Evolutionary conservation across 78 protist genomes (phyloP), one percentile per base, ranked within the genome.

Genomic region (Dictyostelium intermedium): DNA sequence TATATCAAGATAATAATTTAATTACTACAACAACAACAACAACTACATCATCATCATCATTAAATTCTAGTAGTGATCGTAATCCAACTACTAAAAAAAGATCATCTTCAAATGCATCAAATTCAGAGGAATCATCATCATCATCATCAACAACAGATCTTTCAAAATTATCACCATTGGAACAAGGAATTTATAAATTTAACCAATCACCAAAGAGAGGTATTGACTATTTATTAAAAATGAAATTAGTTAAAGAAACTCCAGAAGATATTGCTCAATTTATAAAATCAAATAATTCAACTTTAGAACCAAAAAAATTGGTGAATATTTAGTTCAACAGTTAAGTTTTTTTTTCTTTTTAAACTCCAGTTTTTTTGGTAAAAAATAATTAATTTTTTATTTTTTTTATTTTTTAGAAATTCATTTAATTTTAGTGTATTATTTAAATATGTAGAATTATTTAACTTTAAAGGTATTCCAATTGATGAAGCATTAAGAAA

Each of bases 281-380:
- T 78, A 53, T 99, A 43, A 81, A 79, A 82, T 56, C 86, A 35
- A 53, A 20, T 27, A 37, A 50, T 5, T 66, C 25, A 63, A 97
- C 97, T 18, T 87, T 98, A 11, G 97, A 95, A 85, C 98, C 97
- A 91, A 50, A 50, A 73, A 32, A 63, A 79, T 99, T 45, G 99
- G 99, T 18, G 99, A 98, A 76, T 98, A 96, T 78, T 82, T 99
- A 30, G 99, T 98, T 47, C 97, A 91, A 35, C 83, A 70, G 83
- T 84, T n/a, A n/a, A n/a, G n/a, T n/a, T n/a, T n/a, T n/a, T n/a
- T n/a, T n/a, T n/a, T n/a, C n/a, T n/a, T n/a, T n/a, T n/a, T n/a
- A n/a, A n/a, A n/a, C n/a, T n/a, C n/a, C n/a, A n/a, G n/a, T n/a
- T n/a, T n/a, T n/a, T n/a, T n/a, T n/a, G n/a, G n/a, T n/a, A 8